Percentiles rank a stretch among this genome's conserved stretches.
Conservation (phyloP, 1,139 yeast genomes). For the Geotrichum klebahnii region DNA sequence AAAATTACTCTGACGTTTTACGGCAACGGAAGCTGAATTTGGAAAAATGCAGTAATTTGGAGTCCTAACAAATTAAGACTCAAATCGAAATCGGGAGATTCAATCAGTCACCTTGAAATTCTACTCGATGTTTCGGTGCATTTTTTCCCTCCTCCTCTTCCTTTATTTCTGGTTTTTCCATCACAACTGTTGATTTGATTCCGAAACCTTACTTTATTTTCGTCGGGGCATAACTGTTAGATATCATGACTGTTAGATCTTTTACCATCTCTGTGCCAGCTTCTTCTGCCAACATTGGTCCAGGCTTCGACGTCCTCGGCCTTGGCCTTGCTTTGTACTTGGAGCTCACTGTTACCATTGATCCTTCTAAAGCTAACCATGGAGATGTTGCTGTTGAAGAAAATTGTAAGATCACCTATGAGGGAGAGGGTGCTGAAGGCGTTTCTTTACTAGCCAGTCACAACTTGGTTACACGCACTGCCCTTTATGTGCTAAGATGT, state of each 20-base stretch:
- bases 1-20: too few species aligned
- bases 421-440: constrained; percentile 68
- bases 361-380: constrained; percentile 46
- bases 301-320: constrained; percentile 95
- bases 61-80: background rate
- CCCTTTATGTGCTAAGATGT: constrained; percentile 82
- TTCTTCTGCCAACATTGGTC: constrained; percentile 96
- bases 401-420: constrained; percentile 67
- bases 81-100: too few species aligned
- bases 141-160: background rate
- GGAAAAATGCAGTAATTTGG: too few species aligned
- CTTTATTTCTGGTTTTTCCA: background rate
- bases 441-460: constrained; percentile 75
- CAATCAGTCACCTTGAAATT: background rate
- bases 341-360: constrained; percentile 63
- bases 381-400: constrained; percentile 49
- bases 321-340: constrained; percentile 75
- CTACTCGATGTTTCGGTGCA: background rate
- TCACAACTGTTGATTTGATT: background rate
- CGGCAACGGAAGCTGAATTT: too few species aligned
- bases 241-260: constrained; percentile 16
- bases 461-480: constrained; percentile 87
- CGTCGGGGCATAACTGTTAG: background rate
- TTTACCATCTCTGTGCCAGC: constrained; percentile 76
- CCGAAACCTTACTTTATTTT: background rate